Evolutionary conservation across 176 grass and related monocot species (phyloP).

Genomic region (Tillandsia fasciculata): DNA sequence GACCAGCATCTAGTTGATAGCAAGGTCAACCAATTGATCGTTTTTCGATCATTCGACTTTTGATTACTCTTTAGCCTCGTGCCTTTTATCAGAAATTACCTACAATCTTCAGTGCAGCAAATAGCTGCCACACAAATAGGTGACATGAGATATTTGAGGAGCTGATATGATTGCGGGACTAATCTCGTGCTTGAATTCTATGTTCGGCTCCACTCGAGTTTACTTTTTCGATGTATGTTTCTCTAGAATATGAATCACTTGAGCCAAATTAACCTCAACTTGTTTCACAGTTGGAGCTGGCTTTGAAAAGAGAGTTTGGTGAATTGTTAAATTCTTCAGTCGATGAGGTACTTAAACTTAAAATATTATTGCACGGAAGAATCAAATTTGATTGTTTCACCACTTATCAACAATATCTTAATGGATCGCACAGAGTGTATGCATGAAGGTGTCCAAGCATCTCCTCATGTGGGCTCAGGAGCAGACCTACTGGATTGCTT

Average conservation of each 20-base stretch:
- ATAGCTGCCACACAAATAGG: too few relatives aligned
- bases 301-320: conserved; percentile 83
- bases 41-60: not conserved
- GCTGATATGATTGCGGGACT: not conserved
- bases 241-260: not conserved
- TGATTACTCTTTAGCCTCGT: not conserved
- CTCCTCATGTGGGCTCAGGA: conserved; percentile 88
- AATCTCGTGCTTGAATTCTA: not conserved
- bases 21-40: too few relatives aligned
- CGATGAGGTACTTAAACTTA: conserved; percentile 44
- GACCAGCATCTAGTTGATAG: too few relatives aligned
- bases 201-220: not conserved
- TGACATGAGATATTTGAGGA: not conserved
- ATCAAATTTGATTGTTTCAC: conserved; percentile 9
- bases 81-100: conserved; percentile 6
- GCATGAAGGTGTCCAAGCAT: conserved; percentile 87
- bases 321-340: conserved; percentile 45
- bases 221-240: not conserved
- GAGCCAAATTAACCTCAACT: not conserved
- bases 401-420: conserved; percentile 21
- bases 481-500: conserved; percentile 78
- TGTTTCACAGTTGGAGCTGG: conserved; percentile 74
- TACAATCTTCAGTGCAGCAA: too few relatives aligned
- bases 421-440: conserved; percentile 48
- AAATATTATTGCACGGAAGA: conserved; percentile 9